Percentiles rank a stretch among this genome's conserved stretches.
These are phyloP conservation scores for Wallacemonas rigidus DNA, from an alignment of 208 protist species.

Conservation along the genomic window DNA sequence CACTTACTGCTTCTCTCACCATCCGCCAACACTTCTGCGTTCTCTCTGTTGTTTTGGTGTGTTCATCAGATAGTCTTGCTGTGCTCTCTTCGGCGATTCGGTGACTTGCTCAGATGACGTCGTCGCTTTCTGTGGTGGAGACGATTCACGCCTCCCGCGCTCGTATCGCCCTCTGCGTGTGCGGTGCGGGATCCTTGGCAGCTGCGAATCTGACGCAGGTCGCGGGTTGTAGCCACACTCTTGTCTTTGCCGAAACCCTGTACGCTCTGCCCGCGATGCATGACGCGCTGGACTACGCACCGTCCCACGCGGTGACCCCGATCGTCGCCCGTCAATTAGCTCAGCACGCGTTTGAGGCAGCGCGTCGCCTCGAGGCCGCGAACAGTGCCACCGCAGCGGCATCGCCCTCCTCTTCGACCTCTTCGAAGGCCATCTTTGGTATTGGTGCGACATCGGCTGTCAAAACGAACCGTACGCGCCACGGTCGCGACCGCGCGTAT, in stretches of 20 bases:
- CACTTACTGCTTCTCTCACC: too few relatives aligned
- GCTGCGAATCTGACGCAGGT: conserved; percentile 48
- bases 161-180: conserved; percentile 43
- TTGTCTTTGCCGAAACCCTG: conserved; percentile 44
- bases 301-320: conserved; percentile 31
- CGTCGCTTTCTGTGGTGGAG: conserved; percentile 26
- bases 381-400: not conserved
- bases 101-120: not conserved
- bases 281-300: conserved; percentile 46
- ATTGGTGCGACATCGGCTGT: conserved; percentile 65
- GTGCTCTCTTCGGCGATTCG: too few relatives aligned
- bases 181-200: conserved; percentile 46
- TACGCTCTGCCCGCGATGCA: conserved; percentile 37
- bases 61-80: not conserved
- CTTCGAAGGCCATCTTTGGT: conserved; percentile 31
- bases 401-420: not conserved
- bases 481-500: conserved; percentile 40
- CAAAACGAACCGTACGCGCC: conserved; percentile 35
- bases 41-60: not conserved
- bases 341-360: conserved; percentile 55
- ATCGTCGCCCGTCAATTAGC: conserved; percentile 50
- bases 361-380: conserved; percentile 9
- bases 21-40: not conserved
- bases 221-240: conserved; percentile 57
- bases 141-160: conserved; percentile 44